phyloP scores from a whole-genome alignment of 164 flowering plant genomes.

The Macadamia integrifolia region DNA sequence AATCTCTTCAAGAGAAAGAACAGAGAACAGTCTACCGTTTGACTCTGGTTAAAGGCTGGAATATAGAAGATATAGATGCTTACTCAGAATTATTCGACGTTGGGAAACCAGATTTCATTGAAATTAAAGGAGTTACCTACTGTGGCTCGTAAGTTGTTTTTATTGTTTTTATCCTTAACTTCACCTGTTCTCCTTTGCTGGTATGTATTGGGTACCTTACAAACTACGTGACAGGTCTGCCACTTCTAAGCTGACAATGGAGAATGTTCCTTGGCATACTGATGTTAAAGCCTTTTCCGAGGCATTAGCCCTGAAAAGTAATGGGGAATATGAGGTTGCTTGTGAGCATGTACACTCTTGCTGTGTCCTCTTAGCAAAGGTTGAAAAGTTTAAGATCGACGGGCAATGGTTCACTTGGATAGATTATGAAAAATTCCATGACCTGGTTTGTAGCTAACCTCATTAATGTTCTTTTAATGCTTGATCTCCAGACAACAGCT shows the following conservation, averaged over 20 bases:
- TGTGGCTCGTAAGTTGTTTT: slow-evolving; percentile 84
- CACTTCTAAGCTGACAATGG: slow-evolving; percentile 97
- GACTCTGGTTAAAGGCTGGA: slow-evolving; percentile 98
- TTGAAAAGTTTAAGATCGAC: slow-evolving; percentile 68
- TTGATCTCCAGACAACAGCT: not conserved
- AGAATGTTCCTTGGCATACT: slow-evolving; percentile 98
- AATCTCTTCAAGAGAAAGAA: slow-evolving; percentile 70
- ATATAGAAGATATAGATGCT: slow-evolving; percentile 86
- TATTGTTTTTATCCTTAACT: not conserved
- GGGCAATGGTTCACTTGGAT: slow-evolving; percentile 98
- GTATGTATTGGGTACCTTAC: not conserved
- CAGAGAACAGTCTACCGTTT: slow-evolving; percentile 92
- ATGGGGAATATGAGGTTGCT: slow-evolving; percentile 90
- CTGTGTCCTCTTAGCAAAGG: slow-evolving; percentile 91
- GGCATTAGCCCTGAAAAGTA: slow-evolving; percentile 68
- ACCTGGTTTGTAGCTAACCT: slow-evolving; percentile 51
- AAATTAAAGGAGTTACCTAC: slow-evolving; percentile 98
- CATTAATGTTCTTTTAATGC: not conserved
- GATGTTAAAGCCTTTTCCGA: slow-evolving; percentile 95
- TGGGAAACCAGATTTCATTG: slow-evolving; percentile 89
- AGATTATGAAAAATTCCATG: slow-evolving; percentile 93
- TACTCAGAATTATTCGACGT: slow-evolving; percentile 64
- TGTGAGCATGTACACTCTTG: slow-evolving; percentile 98
- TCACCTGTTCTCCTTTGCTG: slow-evolving; percentile 3
- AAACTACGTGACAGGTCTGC: slow-evolving; percentile 52